Percentiles rank a stretch among this genome's conserved stretches.
These are phyloP conservation scores for Trifolium subterraneum DNA, from an alignment of 306 rosid species.

Conservation along the genomic window DNA sequence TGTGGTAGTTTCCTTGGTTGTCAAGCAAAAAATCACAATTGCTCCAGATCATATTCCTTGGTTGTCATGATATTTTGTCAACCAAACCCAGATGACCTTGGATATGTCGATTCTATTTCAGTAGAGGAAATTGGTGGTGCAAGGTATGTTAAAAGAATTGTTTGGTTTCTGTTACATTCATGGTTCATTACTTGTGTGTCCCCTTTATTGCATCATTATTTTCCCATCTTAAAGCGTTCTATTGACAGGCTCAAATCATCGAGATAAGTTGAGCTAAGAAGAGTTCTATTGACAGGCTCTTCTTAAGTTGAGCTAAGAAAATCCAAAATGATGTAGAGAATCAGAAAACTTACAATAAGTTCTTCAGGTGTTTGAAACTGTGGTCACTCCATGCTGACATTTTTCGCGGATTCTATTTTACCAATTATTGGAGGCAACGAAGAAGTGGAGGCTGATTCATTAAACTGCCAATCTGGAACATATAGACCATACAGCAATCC, in stretches of 20 bases:
- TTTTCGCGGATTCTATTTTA: too few species aligned
- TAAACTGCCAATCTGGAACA: slow-evolving; percentile 94
- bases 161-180: slow-evolving; percentile 19
- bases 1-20: not conserved
- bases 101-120: slow-evolving; percentile 80
- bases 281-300: not conserved
- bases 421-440: slow-evolving; percentile 41
- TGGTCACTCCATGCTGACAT: too few species aligned
- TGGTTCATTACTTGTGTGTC: slow-evolving; percentile 4
- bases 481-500: slow-evolving; percentile 73
- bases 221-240: slow-evolving; percentile 1
- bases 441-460: slow-evolving; percentile 50
- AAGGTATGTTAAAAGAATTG: slow-evolving; percentile 60
- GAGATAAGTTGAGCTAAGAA: too few species aligned
- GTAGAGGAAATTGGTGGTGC: slow-evolving; percentile 96
- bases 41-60: too few species aligned
- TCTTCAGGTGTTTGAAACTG: too few species aligned
- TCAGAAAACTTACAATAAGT: not conserved
- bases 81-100: slow-evolving; percentile 95
- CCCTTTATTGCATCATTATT: not conserved
- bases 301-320: not conserved
- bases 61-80: too few species aligned
- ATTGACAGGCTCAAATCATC: too few species aligned
- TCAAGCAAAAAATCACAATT: too few species aligned
- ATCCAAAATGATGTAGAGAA: not conserved